phyloP scores from a whole-genome alignment of 805 yeast species.

The Ogataea sp. region DNA sequence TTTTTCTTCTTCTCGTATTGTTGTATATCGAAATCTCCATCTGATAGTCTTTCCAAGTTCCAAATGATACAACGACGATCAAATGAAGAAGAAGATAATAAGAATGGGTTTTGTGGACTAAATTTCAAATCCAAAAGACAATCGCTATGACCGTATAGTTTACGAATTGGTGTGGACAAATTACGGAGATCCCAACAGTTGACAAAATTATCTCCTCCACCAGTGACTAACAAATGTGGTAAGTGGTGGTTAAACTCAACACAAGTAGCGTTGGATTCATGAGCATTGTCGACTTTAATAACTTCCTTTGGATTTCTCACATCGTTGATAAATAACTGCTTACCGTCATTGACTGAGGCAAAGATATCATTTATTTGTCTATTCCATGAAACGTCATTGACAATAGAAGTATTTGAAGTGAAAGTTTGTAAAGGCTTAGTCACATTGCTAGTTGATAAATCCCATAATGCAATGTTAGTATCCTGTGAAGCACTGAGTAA shows the following conservation, averaged over 20 bases:
- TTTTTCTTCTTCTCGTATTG: slow-evolving; percentile 44
- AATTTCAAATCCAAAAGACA: slow-evolving; percentile 51
- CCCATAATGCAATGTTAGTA: slow-evolving; percentile 65
- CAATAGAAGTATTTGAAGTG: slow-evolving; percentile 45
- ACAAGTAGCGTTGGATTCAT: slow-evolving; percentile 57
- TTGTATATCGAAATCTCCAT: slow-evolving; percentile 45
- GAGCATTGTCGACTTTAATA: slow-evolving; percentile 40
- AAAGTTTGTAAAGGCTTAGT: slow-evolving; percentile 37
- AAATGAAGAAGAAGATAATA: slow-evolving; percentile 48
- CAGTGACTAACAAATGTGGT: slow-evolving; percentile 57
- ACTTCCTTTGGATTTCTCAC: slow-evolving; percentile 32
- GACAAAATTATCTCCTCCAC: slow-evolving; percentile 68
- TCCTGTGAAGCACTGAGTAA: slow-evolving; percentile 65
- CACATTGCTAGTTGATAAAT: slow-evolving; percentile 21
- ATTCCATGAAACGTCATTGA: slow-evolving; percentile 64
- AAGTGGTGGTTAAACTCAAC: slow-evolving; percentile 42
- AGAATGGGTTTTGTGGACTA: slow-evolving; percentile 27
- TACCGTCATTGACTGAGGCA: slow-evolving; percentile 69
- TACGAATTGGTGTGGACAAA: slow-evolving; percentile 48
- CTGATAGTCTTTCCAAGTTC: slow-evolving; percentile 58
- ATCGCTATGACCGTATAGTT: slow-evolving; percentile 58
- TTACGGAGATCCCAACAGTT: slow-evolving; percentile 71
- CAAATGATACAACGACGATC: slow-evolving; percentile 70
- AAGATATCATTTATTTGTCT: slow-evolving; percentile 34
- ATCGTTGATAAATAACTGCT: slow-evolving; percentile 53